Evolutionary conservation across 176 grass and related monocot genomes (phyloP), one percentile per base, ranked within the genome.

Genomic region (Microstegium vimineum): DNA sequence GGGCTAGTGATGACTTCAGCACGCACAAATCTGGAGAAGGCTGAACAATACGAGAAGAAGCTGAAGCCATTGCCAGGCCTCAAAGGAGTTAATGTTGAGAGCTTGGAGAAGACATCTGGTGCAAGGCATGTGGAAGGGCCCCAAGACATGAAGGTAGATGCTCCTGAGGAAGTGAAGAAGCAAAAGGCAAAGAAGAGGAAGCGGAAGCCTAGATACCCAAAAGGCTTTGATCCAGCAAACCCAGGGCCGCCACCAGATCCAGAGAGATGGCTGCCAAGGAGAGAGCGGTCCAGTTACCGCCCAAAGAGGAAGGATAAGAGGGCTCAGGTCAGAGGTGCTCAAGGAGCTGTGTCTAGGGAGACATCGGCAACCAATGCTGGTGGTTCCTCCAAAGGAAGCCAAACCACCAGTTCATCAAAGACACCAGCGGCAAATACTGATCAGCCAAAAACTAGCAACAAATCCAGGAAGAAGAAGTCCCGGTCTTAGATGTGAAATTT

Each of bases 221-320:
- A 95, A 84, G 91, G 87, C 51, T 98, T 91, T 25, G 90, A 98
- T 76, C 89, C 90, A 64, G 92, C 90, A 4, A 98, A 95, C 69
- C 92, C 87, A 1, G 92, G 95, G 18, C 95, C 95, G 14, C 89
- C 90, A 49, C 90, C 95, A 1, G 95, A 98, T 81, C 92, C 95
- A 20, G 92, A 95, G 81, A 95, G 95, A 86, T 98, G 92, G 95
- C 73, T 95, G 41, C 92, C 92, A 8, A 95, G 88, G 87, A 91
- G 90, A 86, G 95, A 98, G 74, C 79, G 95, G 31, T 91, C 92
- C 23, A 95, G 84, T 82, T 95, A 98, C 23, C 86, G 88, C 52
- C 95, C 95, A n/a, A 98, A 93, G 87, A 93, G 95, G 82, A 95
- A 92, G 62, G 90, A 98, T 69, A 95, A 93, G 82, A 95, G 93